Percentiles rank a stretch among this genome's conserved stretches.
phyloP scores from a whole-genome alignment of 2,329 filamentous ascomycete genomes.

The Calonectria pseudoturangicola region DNA sequence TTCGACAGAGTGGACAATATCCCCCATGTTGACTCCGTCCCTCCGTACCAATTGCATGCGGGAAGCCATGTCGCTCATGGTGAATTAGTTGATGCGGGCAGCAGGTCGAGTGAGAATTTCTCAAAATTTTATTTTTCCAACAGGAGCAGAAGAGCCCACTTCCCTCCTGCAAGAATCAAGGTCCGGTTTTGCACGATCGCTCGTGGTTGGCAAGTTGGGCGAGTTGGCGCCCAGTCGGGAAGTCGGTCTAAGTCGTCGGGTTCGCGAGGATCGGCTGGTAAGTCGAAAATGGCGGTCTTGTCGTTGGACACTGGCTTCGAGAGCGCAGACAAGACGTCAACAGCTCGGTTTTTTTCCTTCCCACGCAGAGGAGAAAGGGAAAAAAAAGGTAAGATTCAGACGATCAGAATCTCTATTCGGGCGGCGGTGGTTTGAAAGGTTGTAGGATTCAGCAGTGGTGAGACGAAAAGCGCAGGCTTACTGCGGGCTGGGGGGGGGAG shows the following conservation, averaged over 20 bases:
- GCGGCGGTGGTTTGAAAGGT: constrained; percentile 28
- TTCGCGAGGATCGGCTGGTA: constrained; percentile 17
- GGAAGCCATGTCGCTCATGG: neutral
- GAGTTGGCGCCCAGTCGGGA: constrained; percentile 19
- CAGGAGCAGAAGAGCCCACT: neutral
- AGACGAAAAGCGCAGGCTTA: constrained; percentile 37
- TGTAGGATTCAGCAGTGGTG: constrained; percentile 28
- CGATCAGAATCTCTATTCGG: constrained; percentile 7
- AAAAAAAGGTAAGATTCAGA: neutral
- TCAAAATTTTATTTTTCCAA: neutral
- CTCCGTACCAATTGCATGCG: neutral
- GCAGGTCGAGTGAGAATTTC: neutral
- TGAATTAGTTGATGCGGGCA: neutral
- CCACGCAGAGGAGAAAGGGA: neutral
- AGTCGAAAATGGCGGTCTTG: constrained; percentile 11
- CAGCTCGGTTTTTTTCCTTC: neutral
- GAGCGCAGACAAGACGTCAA: constrained; percentile 29
- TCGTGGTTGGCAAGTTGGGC: constrained; percentile 9
- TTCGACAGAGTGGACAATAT: neutral
- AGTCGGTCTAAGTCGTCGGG: constrained; percentile 20
- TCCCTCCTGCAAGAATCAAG: neutral
- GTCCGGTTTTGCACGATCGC: neutral
- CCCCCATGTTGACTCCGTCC: neutral
- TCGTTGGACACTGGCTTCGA: constrained; percentile 27
- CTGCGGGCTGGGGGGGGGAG: constrained; percentile 25